Evolutionary conservation across 805 yeast species (phyloP).

Genomic region (Hanseniaspora mollemarum): DNA sequence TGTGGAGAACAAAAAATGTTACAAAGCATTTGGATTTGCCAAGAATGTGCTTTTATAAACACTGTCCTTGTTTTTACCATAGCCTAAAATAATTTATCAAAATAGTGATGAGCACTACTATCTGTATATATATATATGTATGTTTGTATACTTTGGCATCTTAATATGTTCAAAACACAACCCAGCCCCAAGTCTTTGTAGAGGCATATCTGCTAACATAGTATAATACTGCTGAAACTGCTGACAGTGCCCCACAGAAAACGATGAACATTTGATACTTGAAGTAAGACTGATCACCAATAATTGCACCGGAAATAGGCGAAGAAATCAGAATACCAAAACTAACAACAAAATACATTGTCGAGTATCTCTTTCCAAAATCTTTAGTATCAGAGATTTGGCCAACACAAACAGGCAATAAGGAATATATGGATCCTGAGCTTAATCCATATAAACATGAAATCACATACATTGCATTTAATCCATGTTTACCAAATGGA

Average conservation of each 20-base stretch:
- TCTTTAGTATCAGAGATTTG: constrained; percentile 40
- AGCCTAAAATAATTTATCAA: background rate
- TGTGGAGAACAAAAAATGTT: constrained; percentile 7
- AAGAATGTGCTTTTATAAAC: background rate
- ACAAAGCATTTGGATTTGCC: background rate
- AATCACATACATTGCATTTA: constrained; percentile 31
- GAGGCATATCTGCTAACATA: constrained; percentile 34
- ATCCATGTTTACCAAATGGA: constrained; percentile 27
- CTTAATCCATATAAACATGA: constrained; percentile 39
- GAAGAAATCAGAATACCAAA: constrained; percentile 35
- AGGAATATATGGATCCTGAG: constrained; percentile 40
- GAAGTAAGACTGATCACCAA: constrained; percentile 28
- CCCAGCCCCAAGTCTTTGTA: constrained; percentile 20
- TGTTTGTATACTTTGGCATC: background rate
- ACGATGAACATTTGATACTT: constrained; percentile 34
- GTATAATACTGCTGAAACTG: constrained; percentile 34
- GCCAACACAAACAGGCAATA: constrained; percentile 44
- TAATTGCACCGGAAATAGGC: constrained; percentile 37
- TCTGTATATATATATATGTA: too few species aligned
- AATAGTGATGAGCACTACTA: too few species aligned
- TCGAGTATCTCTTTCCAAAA: constrained; percentile 41
- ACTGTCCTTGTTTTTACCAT: background rate
- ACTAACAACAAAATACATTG: constrained; percentile 44
- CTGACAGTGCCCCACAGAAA: constrained; percentile 32
- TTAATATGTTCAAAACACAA: constrained; percentile 4